phyloP scores from a whole-genome alignment of 805 yeast species.

The Monosporozyma aquatica region DNA sequence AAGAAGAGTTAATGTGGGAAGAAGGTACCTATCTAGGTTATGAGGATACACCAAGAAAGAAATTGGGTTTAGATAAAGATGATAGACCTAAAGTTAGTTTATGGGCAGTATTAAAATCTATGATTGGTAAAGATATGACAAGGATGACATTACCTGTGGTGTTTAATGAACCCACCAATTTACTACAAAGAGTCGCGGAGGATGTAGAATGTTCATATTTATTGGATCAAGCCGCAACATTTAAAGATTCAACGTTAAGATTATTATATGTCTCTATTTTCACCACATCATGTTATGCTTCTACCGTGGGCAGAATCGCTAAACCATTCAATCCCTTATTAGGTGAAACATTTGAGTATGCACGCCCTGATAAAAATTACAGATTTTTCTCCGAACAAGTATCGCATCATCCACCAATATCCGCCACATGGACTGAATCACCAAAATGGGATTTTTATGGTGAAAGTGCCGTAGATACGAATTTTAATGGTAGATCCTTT shows the following conservation, averaged over 20 bases:
- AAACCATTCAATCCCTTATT: conserved; percentile 92
- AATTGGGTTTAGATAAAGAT: conserved; percentile 64
- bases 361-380: conserved; percentile 79
- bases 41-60: conserved; percentile 69
- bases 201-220: conserved; percentile 82
- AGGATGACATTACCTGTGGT: conserved; percentile 94
- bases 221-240: conserved; percentile 64
- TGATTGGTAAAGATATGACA: conserved; percentile 97
- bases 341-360: conserved; percentile 90
- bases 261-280: conserved; percentile 84
- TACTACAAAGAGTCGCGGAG: conserved; percentile 87
- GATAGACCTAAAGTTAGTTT: conserved; percentile 80
- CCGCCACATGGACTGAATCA: conserved; percentile 81
- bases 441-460: conserved; percentile 92
- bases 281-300: conserved; percentile 90
- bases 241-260: conserved; percentile 71
- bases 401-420: conserved; percentile 93
- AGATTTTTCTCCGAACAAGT: conserved; percentile 88
- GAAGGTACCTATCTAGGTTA: conserved; percentile 65
- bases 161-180: conserved; percentile 88
- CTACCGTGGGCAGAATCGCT: conserved; percentile 85
- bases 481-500: conserved; percentile 84
- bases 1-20: conserved; percentile 14
- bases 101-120: conserved; percentile 88
- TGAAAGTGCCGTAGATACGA: conserved; percentile 81